Conservation (phyloP, 2,329 filamentous ascomycete genomes). For the Zalaria sp. region DNA sequence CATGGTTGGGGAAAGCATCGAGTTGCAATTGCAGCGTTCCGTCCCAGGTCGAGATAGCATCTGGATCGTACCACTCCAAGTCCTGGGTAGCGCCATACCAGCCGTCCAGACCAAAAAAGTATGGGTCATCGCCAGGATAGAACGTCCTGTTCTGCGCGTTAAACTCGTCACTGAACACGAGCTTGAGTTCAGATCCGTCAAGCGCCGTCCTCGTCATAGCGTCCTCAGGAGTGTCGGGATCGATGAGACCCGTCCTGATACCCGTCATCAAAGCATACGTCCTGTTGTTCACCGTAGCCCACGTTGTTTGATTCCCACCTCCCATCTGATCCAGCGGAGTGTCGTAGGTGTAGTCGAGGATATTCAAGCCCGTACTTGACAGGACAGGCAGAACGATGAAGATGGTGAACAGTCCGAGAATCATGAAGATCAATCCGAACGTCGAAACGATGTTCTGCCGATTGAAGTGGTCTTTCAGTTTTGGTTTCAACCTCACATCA, state of each 20-base stretch:
- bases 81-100: constrained; percentile 41
- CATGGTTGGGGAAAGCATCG: constrained; percentile 32
- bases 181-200: constrained; percentile 29
- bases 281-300: constrained; percentile 35
- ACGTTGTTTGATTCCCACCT: constrained; percentile 15
- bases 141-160: constrained; percentile 39
- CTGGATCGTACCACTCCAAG: constrained; percentile 38
- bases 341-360: constrained; percentile 24
- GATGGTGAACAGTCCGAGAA: constrained; percentile 32
- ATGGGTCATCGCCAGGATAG: constrained; percentile 43
- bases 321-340: constrained; percentile 27
- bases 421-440: constrained; percentile 29
- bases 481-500: constrained; percentile 29
- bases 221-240: constrained; percentile 35
- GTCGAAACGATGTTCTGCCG: constrained; percentile 28
- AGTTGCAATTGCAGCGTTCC: constrained; percentile 32
- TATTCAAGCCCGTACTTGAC: constrained; percentile 26
- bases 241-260: constrained; percentile 33
- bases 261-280: constrained; percentile 34
- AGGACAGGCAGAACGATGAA: constrained; percentile 39
- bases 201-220: constrained; percentile 32
- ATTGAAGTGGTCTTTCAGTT: constrained; percentile 30
- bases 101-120: constrained; percentile 37
- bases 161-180: constrained; percentile 45
- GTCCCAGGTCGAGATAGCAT: constrained; percentile 35